Evolutionary conservation across 345 rosid species (phyloP), one percentile per base, ranked within the genome.

Genomic region (Citrus trifoliata): DNA sequence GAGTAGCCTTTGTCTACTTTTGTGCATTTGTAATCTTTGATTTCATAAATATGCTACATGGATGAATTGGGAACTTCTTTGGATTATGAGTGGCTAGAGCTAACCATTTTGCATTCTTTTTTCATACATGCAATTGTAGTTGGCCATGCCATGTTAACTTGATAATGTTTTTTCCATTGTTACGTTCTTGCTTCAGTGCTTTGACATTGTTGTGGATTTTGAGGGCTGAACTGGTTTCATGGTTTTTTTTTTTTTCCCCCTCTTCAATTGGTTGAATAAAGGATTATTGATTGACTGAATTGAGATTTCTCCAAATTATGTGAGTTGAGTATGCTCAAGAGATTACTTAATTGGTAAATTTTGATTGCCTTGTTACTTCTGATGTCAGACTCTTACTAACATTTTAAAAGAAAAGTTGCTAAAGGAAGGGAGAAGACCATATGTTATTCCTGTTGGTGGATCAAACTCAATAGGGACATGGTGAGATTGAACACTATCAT

Each of bases 391-490:
- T 82, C 94, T 95, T 22, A 85, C 94, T n/a, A 86, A 82, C 80
- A 67, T 88, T 28, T 78, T 95, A 81, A 92, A 92, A 87, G 97
- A 93, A 81, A 88, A 83, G 85, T 85, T 95, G 82, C 79, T 85
- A n/a, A 89, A 87, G 14, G 90, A 92, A 91, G 98, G 98, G 25
- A 88, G 87, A 80, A 95, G 85, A 68, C 99, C 99, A 3, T 93
- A 95, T 85, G 94, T 93, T 67, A 90, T 93, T 78, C 99, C 99
- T 6, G 98, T 91, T 59, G 99, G 98, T 58, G 99, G 99, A 81
- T 95, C 99, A 33, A 92, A 93, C 87, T 89, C 97, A 33, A 32
- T 95, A 67, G 99, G 99, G 81, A 91, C 99, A 70, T 95, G 99
- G 98, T 95, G 87, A 92, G 91, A 83, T 70, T 78, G 32, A 55